Evolutionary conservation across 1,284 basidiomycete genomes (phyloP), one percentile per base, ranked within the genome.

Genomic region (Apiotrichum gracile): DNA sequence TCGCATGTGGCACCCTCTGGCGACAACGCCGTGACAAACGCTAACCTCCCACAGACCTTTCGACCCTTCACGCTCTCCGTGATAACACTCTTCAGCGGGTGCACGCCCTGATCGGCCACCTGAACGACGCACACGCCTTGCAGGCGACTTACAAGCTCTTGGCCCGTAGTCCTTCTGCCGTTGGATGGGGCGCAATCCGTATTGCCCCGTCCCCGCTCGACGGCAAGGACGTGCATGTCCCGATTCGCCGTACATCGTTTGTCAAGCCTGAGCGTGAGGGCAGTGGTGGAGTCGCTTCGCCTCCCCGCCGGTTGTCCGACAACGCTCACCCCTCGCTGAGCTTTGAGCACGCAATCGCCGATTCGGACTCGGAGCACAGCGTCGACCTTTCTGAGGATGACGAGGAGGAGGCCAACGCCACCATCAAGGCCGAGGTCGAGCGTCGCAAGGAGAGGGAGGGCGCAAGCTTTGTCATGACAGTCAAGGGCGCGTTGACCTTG

Each of bases 41-140:
- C 34, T 29, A 21, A 26, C 37, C 6, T 7, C 2, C 2, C 58
- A 71, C 58, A 72, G 73, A 76, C 58, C 63, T 74, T 9, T 73
- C 72, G 12, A 74, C 74, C 10, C 61, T 76, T 47, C 72, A 74
- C 48, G 62, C 70, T 2, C 55, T 76, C 31, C 69, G 74, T 24
- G 74, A 76, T 61, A 68, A 62, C 52, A 76, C 74, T 13, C 60
- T 76, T 13, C 60, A 63, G 10, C 70, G 71, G 53, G 68, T 69
- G 25, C 74, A 76, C 55, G 51, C 63, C 22, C 57, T 76, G 19
- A 54, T 76, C 31, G 61, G 62, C 26, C 65, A 71, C 57, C 60
- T 76, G 27, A 60, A 61, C 31, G 52, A 62, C 22, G 55, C 55
- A 17, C 70, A 72, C 51, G 48, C 54, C 14, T 60, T 70, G 17